phyloP scores from a whole-genome alignment of 768 basidiomycete species.

The Psilocybe subaeruginosa region DNA sequence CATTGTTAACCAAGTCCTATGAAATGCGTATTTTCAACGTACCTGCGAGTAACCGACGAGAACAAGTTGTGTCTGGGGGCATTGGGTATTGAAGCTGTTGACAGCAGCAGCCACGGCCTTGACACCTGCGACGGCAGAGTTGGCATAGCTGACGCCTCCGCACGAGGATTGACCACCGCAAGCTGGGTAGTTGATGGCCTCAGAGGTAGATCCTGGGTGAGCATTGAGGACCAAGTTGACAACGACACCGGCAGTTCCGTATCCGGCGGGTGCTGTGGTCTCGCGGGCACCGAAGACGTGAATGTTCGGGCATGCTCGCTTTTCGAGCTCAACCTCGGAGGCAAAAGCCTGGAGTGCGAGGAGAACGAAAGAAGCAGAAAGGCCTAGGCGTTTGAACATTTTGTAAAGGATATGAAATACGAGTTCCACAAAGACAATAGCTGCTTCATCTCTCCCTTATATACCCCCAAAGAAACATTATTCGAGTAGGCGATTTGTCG shows the following conservation, averaged over 20 bases:
- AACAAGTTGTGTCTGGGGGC: constrained; percentile 33
- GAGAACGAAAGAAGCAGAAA: constrained; percentile 15
- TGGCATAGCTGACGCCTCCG: constrained; percentile 34
- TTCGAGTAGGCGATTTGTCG: constrained; percentile 4
- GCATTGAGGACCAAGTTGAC: constrained; percentile 30
- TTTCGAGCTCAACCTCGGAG: constrained; percentile 14
- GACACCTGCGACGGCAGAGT: constrained; percentile 31
- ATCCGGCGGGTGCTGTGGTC: constrained; percentile 33
- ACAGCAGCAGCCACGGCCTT: constrained; percentile 31
- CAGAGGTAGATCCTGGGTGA: constrained; percentile 31
- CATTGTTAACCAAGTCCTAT: too few relatives aligned
- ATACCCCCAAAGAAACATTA: not conserved
- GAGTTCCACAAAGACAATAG: not conserved
- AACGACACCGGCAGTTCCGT: constrained; percentile 32
- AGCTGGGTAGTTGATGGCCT: constrained; percentile 39
- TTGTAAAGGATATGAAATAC: not conserved
- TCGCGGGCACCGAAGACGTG: constrained; percentile 39
- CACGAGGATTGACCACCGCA: constrained; percentile 36
- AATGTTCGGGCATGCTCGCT: constrained; percentile 30
- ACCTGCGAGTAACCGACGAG: constrained; percentile 38
- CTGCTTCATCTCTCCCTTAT: not conserved
- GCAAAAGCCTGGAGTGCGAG: constrained; percentile 19
- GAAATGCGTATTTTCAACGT: not conserved
- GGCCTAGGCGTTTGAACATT: constrained; percentile 16
- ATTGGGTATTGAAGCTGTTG: constrained; percentile 34